phyloP scores from a whole-genome alignment of 1,284 basidiomycete species.

The Stereum hirsutum region DNA sequence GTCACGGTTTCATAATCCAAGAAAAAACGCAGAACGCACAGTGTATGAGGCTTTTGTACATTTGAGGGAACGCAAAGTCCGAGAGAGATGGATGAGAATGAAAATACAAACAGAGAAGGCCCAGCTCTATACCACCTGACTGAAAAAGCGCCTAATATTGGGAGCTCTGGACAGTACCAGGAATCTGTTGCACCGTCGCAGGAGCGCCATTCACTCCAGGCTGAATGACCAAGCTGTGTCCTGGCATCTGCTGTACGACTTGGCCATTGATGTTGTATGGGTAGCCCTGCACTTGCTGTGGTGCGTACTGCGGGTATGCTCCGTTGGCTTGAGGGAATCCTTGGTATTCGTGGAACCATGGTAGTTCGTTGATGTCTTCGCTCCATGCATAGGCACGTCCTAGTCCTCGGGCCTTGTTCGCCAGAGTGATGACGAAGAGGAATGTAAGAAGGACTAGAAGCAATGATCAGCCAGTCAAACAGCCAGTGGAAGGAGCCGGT shows the following conservation, averaged over 20 bases:
- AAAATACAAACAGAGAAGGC: too few species aligned
- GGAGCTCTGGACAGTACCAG: constrained; percentile 24
- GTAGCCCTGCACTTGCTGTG: too few species aligned
- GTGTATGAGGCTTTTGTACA: too few species aligned
- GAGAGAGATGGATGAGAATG: too few species aligned
- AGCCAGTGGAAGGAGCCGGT: constrained; percentile 19
- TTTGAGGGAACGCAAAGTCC: too few species aligned
- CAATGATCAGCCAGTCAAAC: constrained; percentile 24
- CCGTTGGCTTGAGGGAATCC: constrained; percentile 18
- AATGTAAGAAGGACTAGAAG: constrained; percentile 26
- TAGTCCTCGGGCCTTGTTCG: constrained; percentile 30
- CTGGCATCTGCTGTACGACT: constrained; percentile 40
- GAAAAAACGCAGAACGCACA: too few species aligned
- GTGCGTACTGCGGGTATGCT: constrained; percentile 13
- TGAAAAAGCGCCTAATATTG: background rate
- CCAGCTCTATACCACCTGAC: too few species aligned
- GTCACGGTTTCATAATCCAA: too few species aligned
- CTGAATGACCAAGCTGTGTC: constrained; percentile 63
- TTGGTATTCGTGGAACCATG: constrained; percentile 44
- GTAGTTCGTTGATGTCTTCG: constrained; percentile 39
- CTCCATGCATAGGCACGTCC: constrained; percentile 37
- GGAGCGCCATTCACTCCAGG: constrained; percentile 52
- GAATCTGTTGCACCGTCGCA: constrained; percentile 54
- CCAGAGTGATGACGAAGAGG: constrained; percentile 31
- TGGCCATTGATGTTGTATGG: too few species aligned